These are phyloP conservation scores for Ulota crispa DNA, from an alignment of 225 moss, liverwort and hornwort species.

Conservation along the genomic window DNA sequence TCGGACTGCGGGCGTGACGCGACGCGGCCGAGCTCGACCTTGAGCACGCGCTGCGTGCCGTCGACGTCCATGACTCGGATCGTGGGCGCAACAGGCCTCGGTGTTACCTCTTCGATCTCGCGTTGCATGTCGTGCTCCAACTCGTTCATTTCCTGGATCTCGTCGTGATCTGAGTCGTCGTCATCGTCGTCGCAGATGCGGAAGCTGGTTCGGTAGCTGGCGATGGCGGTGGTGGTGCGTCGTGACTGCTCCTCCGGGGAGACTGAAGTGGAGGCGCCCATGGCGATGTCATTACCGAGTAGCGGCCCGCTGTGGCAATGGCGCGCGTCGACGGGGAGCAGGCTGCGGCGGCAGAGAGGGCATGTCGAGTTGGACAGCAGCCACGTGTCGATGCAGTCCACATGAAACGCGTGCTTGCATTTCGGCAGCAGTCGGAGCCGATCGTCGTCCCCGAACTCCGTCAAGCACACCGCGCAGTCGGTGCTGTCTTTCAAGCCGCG, in stretches of 20 bases:
- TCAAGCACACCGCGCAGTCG: slow-evolving; percentile 64
- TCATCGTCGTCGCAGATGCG: slow-evolving; percentile 29
- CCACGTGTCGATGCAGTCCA: slow-evolving; percentile 67
- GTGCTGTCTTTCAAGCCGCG: slow-evolving; percentile 76
- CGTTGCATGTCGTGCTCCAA: slow-evolving; percentile 4
- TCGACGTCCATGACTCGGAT: slow-evolving; percentile 39
- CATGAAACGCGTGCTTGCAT: slow-evolving; percentile 67
- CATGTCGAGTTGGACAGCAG: slow-evolving; percentile 62
- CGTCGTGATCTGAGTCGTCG: slow-evolving; percentile 31
- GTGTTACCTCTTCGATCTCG: slow-evolving; percentile 18
- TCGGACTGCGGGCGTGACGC: slow-evolving; percentile 34
- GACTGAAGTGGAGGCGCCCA: background rate
- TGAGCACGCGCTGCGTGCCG: slow-evolving; percentile 48
- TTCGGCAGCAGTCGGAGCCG: slow-evolving; percentile 52
- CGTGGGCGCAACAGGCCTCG: slow-evolving; percentile 33
- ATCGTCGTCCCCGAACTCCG: slow-evolving; percentile 58
- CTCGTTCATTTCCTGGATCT: slow-evolving; percentile 33
- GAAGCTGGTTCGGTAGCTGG: slow-evolving; percentile 40
- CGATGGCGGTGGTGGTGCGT: background rate
- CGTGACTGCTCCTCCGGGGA: background rate
- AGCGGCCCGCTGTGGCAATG: slow-evolving; percentile 2
- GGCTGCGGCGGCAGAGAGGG: slow-evolving; percentile 62
- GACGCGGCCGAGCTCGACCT: slow-evolving; percentile 59
- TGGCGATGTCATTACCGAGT: background rate
- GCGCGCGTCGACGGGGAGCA: slow-evolving; percentile 45